Base-by-base conservation (phyloP, 78 protist species). In the Planoprotostelium fungivorum region DNA sequence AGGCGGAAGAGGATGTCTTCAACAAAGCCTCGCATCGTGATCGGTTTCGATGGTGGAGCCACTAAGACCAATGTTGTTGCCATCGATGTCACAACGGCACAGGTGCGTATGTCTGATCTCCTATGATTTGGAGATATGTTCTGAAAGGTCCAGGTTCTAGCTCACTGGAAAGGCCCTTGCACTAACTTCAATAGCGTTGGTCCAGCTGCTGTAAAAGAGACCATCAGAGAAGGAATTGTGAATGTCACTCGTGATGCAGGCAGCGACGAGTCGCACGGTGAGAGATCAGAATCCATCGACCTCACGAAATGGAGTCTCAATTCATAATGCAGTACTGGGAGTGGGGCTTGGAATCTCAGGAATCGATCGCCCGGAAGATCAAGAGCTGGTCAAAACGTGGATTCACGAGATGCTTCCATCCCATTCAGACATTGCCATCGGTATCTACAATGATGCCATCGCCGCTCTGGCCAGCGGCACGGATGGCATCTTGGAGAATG, bases 41-140 rank as follows among this genome's bases (percentile, higher is more conserved):
- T 93, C 63, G 95, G 92, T 31, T 9, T 93, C 10, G 95, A 93
- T 84, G 95, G 95, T 1, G 95, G 95, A 38, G 95, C 92, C 38
- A 93, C 95, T 37, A 93, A 93, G 31, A 93, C 93, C 36, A 85
- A 86, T 28, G 38, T 92, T 23, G 85, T 93, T 28, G 90, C 37
- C 31, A 35, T 89, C 29, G 90, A 93, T 87, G 16, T 51, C 73
- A 25, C 73, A 5, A 51, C 73, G 5, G 16, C 5, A 51, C 31
- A 51, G 73, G 73, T 51, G 73, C 73, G 73, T 51, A 51, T 25
- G 16, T 51, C 73, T 51, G 73, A 5, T 51, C 73, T 25, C 16
- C 16, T 51, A 25, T n/a, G n/a, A n/a, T n/a, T n/a, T n/a, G n/a
- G n/a, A n/a, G n/a, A n/a, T 16, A 51, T 51, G 31, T 51, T 51